Conservation (phyloP, 441 rosid species). For the Flueggea neowawraea region DNA sequence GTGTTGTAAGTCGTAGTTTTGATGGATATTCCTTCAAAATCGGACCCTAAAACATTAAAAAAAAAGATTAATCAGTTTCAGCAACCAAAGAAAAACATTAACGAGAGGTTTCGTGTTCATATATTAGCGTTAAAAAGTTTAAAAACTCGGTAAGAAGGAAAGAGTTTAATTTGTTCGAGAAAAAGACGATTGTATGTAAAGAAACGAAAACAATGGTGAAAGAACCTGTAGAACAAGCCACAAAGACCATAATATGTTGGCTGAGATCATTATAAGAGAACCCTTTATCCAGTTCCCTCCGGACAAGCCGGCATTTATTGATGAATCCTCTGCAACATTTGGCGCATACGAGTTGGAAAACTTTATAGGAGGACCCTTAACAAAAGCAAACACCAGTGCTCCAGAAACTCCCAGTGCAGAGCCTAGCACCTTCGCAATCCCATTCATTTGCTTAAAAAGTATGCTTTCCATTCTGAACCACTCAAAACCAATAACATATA, state of each 20-base stretch:
- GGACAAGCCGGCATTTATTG: too few relatives aligned
- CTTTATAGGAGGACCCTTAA: slow-evolving; percentile 58
- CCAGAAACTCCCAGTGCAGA: slow-evolving; percentile 55
- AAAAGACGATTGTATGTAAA: too few relatives aligned
- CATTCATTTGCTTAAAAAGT: slow-evolving; percentile 29
- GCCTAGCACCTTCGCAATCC: slow-evolving; percentile 69
- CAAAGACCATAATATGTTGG: slow-evolving; percentile 67
- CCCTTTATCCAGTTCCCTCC: slow-evolving; percentile 50
- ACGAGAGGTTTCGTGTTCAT: too few relatives aligned
- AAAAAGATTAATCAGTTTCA: not conserved
- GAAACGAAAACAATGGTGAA: too few relatives aligned
- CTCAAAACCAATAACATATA: too few relatives aligned
- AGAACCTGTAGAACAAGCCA: slow-evolving; percentile 81
- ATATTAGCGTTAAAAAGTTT: too few relatives aligned
- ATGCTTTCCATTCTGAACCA: slow-evolving; percentile 46
- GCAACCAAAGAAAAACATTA: not conserved
- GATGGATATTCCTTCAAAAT: slow-evolving; percentile 66
- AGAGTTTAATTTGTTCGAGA: too few relatives aligned
- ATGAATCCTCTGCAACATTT: too few relatives aligned
- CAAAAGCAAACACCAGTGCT: slow-evolving; percentile 69
- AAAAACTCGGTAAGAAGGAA: too few relatives aligned
- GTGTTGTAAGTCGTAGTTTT: slow-evolving; percentile 55
- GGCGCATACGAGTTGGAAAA: slow-evolving; percentile 23
- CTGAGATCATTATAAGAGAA: slow-evolving; percentile 62
- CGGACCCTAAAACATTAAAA: slow-evolving; percentile 27